phyloP scores from a whole-genome alignment of 2,329 filamentous ascomycete species.

The Daldinia sp. region DNA sequence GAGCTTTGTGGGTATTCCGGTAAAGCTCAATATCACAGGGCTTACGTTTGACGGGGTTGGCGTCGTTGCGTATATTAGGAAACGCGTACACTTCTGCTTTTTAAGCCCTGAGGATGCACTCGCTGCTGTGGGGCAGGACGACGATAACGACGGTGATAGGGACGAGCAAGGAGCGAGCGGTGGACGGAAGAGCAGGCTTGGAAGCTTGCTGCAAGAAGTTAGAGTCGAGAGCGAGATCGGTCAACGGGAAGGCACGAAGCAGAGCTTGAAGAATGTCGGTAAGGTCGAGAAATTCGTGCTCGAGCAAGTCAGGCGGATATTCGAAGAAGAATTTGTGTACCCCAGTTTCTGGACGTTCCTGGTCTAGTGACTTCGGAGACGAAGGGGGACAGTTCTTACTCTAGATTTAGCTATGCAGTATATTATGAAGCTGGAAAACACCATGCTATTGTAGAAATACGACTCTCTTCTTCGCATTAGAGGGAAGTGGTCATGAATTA shows the following conservation, averaged over 20 bases:
- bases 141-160: conserved; percentile 44
- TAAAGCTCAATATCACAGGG: conserved; percentile 94
- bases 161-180: conserved; percentile 33
- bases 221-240: conserved; percentile 98
- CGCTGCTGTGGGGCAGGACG: conserved; percentile 68
- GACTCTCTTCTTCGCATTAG: neutral
- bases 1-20: conserved; percentile 93
- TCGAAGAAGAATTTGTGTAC: conserved; percentile 98
- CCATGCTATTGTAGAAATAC: neutral
- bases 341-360: conserved; percentile 99
- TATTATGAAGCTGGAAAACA: neutral
- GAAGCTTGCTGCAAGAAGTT: conserved; percentile 88
- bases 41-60: conserved; percentile 95
- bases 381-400: neutral
- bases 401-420: too few relatives aligned
- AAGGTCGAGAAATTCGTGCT: conserved; percentile 98
- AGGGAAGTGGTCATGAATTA: neutral
- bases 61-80: conserved; percentile 89
- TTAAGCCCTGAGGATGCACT: conserved; percentile 90
- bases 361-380: conserved; percentile 63
- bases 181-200: conserved; percentile 57
- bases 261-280: conserved; percentile 96
- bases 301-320: conserved; percentile 94
- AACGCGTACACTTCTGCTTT: conserved; percentile 92
- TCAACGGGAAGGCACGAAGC: conserved; percentile 87